phyloP scores from a whole-genome alignment of 2,329 filamentous ascomycete species.

The Ophiostoma triangulosporum region DNA sequence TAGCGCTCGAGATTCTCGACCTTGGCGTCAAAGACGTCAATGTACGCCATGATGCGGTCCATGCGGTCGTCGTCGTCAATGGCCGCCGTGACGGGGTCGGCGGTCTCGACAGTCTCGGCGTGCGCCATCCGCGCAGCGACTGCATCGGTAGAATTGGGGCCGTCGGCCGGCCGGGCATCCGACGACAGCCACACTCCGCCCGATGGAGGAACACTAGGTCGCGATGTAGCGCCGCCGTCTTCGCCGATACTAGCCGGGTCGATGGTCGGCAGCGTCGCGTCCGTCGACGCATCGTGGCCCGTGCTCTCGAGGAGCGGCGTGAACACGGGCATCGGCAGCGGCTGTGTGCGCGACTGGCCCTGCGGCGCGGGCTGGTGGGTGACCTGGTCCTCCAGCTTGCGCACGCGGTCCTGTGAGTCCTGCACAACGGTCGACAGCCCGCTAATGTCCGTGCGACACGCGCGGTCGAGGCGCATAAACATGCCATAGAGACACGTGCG shows the following conservation, averaged over 20 bases:
- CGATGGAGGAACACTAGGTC: neutral
- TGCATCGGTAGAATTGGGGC: neutral
- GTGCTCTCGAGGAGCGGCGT: neutral
- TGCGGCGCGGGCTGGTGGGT: neutral
- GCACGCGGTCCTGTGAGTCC: constrained; percentile 12
- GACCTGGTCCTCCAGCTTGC: constrained; percentile 10
- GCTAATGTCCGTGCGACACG: constrained; percentile 11
- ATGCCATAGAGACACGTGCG: constrained; percentile 36
- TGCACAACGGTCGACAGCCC: constrained; percentile 9
- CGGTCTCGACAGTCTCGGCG: neutral
- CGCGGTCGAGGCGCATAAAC: constrained; percentile 11
- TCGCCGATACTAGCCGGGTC: neutral
- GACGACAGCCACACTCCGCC: neutral
- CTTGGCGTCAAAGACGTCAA: constrained; percentile 39
- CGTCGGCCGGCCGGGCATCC: neutral
- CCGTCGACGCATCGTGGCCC: neutral
- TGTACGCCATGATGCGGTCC: constrained; percentile 30
- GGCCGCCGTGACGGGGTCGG: neutral
- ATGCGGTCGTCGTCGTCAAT: constrained; percentile 18
- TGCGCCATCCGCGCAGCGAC: too few relatives aligned
- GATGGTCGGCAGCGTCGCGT: neutral
- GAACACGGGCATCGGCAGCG: neutral
- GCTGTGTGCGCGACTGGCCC: neutral
- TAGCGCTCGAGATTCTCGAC: constrained; percentile 44
- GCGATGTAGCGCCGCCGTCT: neutral